These are phyloP conservation scores for Mycena metata DNA, from an alignment of 768 basidiomycete genomes.

Conservation along the genomic window DNA sequence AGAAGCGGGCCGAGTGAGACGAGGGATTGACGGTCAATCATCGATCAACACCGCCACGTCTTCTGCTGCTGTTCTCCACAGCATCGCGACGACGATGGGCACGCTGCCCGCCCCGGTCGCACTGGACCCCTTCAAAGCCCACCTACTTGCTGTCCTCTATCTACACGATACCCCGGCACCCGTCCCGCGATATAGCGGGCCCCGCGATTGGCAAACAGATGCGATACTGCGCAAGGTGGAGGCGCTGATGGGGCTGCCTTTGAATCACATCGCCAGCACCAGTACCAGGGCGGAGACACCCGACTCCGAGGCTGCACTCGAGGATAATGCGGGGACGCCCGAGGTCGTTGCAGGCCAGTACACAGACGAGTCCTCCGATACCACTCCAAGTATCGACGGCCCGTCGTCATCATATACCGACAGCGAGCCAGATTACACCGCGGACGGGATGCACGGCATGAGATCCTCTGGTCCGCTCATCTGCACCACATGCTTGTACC, in stretches of 20 bases:
- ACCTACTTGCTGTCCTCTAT: constrained; percentile 67
- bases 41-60: too few relatives aligned
- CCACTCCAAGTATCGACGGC: constrained; percentile 12
- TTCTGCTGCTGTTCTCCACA: constrained; percentile 1
- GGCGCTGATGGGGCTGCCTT: constrained; percentile 6
- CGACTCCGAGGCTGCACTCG: constrained; percentile 22
- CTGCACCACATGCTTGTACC: constrained; percentile 32
- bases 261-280: background rate
- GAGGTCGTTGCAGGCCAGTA: background rate
- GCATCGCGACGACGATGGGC: background rate
- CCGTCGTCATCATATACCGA: constrained; percentile 5
- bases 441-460: background rate
- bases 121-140: constrained; percentile 60
- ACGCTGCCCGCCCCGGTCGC: background rate
- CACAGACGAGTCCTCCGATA: constrained; percentile 3
- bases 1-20: too few relatives aligned
- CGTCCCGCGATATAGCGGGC: constrained; percentile 58
- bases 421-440: constrained; percentile 3
- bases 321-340: constrained; percentile 8
- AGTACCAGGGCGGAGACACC: constrained; percentile 1
- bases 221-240: constrained; percentile 38
- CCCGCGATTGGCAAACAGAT: constrained; percentile 66
- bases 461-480: constrained; percentile 14
- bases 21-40: too few relatives aligned
- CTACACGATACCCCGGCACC: constrained; percentile 63